Percentiles rank a stretch among this genome's conserved stretches.
Conservation (phyloP, 495 filamentous ascomycete genomes). For the Daldinia bambusicola region DNA sequence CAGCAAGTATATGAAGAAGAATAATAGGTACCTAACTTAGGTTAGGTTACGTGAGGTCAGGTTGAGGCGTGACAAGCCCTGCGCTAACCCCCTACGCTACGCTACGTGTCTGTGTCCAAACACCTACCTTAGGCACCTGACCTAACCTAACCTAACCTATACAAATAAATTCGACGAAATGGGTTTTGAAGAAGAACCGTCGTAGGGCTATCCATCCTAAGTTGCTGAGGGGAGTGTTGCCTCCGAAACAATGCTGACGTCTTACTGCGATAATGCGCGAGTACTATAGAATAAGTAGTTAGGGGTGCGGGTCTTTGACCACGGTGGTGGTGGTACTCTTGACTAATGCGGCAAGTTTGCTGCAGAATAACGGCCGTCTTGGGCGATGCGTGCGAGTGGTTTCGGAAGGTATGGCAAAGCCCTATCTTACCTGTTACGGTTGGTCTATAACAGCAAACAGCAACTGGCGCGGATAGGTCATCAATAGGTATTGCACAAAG, state of each 20-base stretch:
- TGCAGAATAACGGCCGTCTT: not conserved
- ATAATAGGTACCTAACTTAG: no score
- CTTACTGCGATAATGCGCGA: not conserved
- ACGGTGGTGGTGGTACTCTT: not conserved
- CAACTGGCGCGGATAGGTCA: no score
- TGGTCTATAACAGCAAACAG: not conserved
- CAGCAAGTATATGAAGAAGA: conserved; percentile 55
- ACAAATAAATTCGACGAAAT: no score
- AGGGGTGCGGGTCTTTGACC: no score
- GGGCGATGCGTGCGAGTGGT: not conserved
- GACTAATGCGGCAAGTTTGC: not conserved
- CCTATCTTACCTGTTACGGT: not conserved
- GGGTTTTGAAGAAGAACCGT: not conserved
- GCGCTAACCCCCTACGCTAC: conserved; percentile 31
- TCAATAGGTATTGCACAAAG: no score
- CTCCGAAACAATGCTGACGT: not conserved
- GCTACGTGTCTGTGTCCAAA: not conserved
- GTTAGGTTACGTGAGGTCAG: conserved; percentile 20
- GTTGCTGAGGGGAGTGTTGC: not conserved
- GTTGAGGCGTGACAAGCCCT: conserved; percentile 22
- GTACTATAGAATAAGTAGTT: no score
- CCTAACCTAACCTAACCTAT: no score
- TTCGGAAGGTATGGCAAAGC: not conserved
- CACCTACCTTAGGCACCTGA: no score
- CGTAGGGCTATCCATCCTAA: not conserved